Evolutionary conservation across 371 early-diverging fungal species (phyloP).

Genomic region (Zancudomyces culisetae): DNA sequence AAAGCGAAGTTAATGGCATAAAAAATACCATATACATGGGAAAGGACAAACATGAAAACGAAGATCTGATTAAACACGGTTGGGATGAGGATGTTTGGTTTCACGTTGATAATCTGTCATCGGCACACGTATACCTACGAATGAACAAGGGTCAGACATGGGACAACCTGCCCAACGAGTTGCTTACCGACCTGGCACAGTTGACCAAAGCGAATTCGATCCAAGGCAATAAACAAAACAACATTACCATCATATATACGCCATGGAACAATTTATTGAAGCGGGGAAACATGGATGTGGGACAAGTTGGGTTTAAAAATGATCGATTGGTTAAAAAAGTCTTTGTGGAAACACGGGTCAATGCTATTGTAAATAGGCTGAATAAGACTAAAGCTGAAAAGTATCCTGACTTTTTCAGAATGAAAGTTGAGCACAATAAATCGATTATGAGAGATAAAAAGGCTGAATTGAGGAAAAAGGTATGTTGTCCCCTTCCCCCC

Average conservation of each 20-base stretch:
- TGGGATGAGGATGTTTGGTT: slow-evolving; percentile 88
- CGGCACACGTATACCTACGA: slow-evolving; percentile 91
- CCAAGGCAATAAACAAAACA: slow-evolving; percentile 62
- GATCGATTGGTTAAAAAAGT: slow-evolving; percentile 58
- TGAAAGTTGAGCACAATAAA: slow-evolving; percentile 8
- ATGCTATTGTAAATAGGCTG: slow-evolving; percentile 74
- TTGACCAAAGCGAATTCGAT: slow-evolving; percentile 91
- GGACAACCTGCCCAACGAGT: slow-evolving; percentile 52
- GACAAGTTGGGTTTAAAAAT: slow-evolving; percentile 83
- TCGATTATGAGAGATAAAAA: slow-evolving; percentile 4
- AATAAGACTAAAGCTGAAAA: slow-evolving; percentile 76
- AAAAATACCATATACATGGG: slow-evolving; percentile 86
- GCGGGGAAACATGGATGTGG: slow-evolving; percentile 80
- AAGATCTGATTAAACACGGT: slow-evolving; percentile 86
- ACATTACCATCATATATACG: slow-evolving; percentile 79
- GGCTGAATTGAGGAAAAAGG: not conserved
- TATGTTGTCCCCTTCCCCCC: not conserved
- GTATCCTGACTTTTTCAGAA: slow-evolving; percentile 42
- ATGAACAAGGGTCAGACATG: slow-evolving; percentile 48
- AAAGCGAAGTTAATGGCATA: not conserved
- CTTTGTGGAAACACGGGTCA: slow-evolving; percentile 51
- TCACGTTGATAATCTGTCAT: slow-evolving; percentile 91
- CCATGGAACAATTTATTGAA: slow-evolving; percentile 88
- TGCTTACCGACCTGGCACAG: slow-evolving; percentile 76
- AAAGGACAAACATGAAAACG: slow-evolving; percentile 93